A percentile compares a stretch with the other conserved stretches of the same genome.
These are phyloP conservation scores for Metschnikowia amazonensis DNA, from an alignment of 805 yeast genomes.

Conservation along the genomic window DNA sequence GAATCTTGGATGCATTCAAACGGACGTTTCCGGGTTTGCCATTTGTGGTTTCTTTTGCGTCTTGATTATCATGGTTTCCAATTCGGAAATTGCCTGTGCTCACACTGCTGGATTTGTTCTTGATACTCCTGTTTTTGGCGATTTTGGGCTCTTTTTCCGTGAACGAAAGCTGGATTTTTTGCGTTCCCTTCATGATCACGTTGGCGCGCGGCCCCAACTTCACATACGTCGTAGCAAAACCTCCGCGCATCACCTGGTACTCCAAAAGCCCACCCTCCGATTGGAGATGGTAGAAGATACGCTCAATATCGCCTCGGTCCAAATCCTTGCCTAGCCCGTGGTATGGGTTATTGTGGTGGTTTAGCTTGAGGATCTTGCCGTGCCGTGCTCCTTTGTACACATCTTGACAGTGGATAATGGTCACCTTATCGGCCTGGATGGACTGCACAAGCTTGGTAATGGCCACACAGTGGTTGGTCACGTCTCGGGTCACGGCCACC, in stretches of 20 bases:
- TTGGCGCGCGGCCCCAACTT: constrained; percentile 56
- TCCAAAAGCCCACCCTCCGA: constrained; percentile 65
- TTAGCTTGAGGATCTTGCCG: constrained; percentile 57
- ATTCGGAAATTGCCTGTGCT: too few species aligned
- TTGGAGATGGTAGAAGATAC: constrained; percentile 76
- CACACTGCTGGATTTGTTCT: too few species aligned
- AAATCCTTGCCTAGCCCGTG: constrained; percentile 70
- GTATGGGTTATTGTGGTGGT: constrained; percentile 54
- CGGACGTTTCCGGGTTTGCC: background rate
- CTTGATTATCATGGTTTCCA: too few species aligned
- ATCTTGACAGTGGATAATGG: constrained; percentile 79
- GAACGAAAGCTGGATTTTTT: constrained; percentile 52
- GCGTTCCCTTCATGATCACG: constrained; percentile 41
- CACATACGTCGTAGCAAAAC: constrained; percentile 78
- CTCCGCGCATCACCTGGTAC: constrained; percentile 66
- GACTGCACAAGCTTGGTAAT: constrained; percentile 57
- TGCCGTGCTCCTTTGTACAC: constrained; percentile 68
- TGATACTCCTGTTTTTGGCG: background rate
- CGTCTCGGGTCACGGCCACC: constrained; percentile 55
- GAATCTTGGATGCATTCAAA: constrained; percentile 10
- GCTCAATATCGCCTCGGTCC: constrained; percentile 68
- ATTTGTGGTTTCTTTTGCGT: too few species aligned
- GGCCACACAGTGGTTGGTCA: constrained; percentile 58
- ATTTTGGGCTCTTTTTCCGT: constrained; percentile 20
- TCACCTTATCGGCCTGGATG: constrained; percentile 58